Base-by-base conservation (phyloP, 108 stramenopile species). In the Schizochytrium sp. region DNA sequence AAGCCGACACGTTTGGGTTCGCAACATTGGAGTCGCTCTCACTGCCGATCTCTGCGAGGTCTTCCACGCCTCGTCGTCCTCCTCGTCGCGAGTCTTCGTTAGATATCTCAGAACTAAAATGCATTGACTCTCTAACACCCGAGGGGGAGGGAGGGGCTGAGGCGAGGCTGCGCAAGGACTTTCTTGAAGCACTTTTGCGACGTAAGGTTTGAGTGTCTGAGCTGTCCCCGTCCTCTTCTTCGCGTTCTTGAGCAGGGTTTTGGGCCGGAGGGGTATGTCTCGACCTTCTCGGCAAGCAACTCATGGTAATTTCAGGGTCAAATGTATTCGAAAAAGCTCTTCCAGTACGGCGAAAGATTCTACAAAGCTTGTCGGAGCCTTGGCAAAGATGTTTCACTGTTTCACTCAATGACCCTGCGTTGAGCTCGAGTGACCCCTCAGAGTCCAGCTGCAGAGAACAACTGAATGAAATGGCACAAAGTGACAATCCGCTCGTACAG, bases 11-110 rank as follows among this genome's bases (percentile, higher is more conserved):
- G 42, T 38, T 69, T 69, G 5, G 28, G 64, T 15, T 7, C 12
- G 0, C 64, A n/a, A n/a, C 17, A 60, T 17, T n/a, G 59, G 59
- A n/a, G 19, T 60, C 59, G 59, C 59, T 60, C 19, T n/a, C 59
- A n/a, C 59, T n/a, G 28, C 19, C 28, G 59, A n/a, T 60, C 19
- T 60, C 59, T 17, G 59, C 28, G 59, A n/a, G 19, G 2, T 17
- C 19, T n/a, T 60, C 59, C 28, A 28, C 59, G 59, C 28, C 59
- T 69, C 64, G 19, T 69, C 64, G 64, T 69, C 64, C 64, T 69
- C 15, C 7, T 69, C 64, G 64, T 44, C 19, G 19, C 44, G 42
- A 1, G 64, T 13, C 64, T 44, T 69, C 64, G 64, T 69, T 7
- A 44, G 12, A 38, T 38, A 7, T 44, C 42, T 15, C 12, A 44